Conservation (phyloP, 495 filamentous ascomycete genomes). For the Neurospora africana region DNA sequence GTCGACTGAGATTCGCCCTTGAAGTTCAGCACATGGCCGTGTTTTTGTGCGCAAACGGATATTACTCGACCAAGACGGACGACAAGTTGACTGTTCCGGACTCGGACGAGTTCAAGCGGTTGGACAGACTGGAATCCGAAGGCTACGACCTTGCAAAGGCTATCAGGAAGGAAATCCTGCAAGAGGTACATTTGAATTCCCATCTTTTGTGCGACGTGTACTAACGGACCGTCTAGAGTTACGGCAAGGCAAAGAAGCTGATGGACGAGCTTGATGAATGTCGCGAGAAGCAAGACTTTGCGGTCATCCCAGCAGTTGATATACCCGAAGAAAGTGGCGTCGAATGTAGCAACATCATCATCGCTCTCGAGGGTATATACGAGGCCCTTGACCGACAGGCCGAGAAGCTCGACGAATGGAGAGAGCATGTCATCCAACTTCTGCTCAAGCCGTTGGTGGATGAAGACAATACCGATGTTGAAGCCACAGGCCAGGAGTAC, state of each 20-base stretch:
- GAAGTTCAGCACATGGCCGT: constrained; percentile 72
- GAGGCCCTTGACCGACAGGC: constrained; percentile 58
- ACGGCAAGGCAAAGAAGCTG: constrained; percentile 22
- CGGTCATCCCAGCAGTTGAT: constrained; percentile 44
- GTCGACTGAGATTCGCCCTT: constrained; percentile 57
- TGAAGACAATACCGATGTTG: constrained; percentile 49
- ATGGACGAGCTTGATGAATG: constrained; percentile 41
- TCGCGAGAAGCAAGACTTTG: constrained; percentile 42
- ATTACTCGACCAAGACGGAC: constrained; percentile 71
- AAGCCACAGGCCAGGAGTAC: constrained; percentile 80
- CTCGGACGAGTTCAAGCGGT: constrained; percentile 50
- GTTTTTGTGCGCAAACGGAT: constrained; percentile 77
- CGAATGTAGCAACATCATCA: constrained; percentile 23
- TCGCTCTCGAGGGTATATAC: constrained; percentile 29
- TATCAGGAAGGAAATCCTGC: constrained; percentile 66
- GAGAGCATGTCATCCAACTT: constrained; percentile 56
- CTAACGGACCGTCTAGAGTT: constrained; percentile 14
- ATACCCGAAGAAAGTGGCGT: constrained; percentile 15
- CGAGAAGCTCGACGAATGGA: constrained; percentile 58
- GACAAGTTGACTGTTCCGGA: constrained; percentile 47
- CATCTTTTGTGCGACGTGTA: background rate
- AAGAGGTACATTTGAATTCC: constrained; percentile 22
- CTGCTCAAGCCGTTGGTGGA: constrained; percentile 71
- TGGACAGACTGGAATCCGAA: constrained; percentile 60
- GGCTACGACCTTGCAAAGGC: constrained; percentile 67